Conservation (phyloP, 148 eudicot species). For the Oxyria digyna region DNA sequence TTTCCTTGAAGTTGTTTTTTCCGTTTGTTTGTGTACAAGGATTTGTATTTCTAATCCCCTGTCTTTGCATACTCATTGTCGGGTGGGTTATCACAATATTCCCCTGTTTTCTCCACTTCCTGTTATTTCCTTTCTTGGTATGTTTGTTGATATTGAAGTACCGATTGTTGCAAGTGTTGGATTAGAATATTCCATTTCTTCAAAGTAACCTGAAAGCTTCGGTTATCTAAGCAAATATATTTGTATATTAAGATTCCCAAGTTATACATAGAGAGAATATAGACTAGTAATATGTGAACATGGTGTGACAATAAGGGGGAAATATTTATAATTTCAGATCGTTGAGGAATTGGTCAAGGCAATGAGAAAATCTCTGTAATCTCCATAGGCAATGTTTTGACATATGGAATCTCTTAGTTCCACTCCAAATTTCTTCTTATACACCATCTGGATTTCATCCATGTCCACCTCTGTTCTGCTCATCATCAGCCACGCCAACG, state of each 20-base stretch:
- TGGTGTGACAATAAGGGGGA: not conserved
- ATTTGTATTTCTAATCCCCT: not conserved
- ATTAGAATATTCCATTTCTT: not conserved
- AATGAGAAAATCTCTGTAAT: slow-evolving; percentile 22
- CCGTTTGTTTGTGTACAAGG: not conserved
- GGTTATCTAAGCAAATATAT: too few relatives aligned
- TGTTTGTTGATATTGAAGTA: not conserved
- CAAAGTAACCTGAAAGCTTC: not conserved
- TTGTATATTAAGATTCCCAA: not conserved
- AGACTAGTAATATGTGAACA: not conserved
- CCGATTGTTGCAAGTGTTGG: not conserved
- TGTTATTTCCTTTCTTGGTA: not conserved
- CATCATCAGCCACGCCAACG: slow-evolving; percentile 40
- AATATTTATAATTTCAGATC: not conserved
- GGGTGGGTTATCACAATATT: not conserved
- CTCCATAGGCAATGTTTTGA: slow-evolving; percentile 25
- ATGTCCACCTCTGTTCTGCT: slow-evolving; percentile 56
- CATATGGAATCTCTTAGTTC: slow-evolving; percentile 27
- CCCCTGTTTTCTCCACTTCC: not conserved
- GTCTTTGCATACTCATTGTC: not conserved
- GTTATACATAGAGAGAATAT: not conserved
- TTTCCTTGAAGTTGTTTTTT: not conserved
- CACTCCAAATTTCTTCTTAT: slow-evolving; percentile 20
- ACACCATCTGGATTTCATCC: slow-evolving; percentile 40
- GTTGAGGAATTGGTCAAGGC: slow-evolving; percentile 10